phyloP scores from a whole-genome alignment of 2,329 filamentous ascomycete species.

The Penicillium vulpinum region DNA sequence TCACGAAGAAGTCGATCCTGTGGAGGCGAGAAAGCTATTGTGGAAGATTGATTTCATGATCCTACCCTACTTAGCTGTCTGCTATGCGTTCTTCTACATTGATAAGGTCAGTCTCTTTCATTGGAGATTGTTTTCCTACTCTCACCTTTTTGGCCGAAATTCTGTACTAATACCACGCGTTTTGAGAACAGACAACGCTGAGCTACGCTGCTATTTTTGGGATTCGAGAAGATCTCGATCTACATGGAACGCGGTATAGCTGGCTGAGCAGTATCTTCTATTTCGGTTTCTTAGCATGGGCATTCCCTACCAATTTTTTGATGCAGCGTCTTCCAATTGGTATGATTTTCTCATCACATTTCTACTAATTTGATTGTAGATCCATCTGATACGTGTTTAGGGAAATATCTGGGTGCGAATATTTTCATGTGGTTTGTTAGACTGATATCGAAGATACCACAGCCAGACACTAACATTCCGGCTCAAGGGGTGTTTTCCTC shows the following conservation, averaged over 20 bases:
- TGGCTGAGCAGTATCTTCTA: constrained; percentile 59
- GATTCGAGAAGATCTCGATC: constrained; percentile 58
- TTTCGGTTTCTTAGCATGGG: constrained; percentile 57
- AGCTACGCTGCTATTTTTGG: constrained; percentile 67
- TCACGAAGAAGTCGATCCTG: constrained; percentile 48
- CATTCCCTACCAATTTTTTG: constrained; percentile 56
- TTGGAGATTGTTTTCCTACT: not conserved
- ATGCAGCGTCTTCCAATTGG: constrained; percentile 55
- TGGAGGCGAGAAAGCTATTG: constrained; percentile 50
- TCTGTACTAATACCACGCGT: not conserved
- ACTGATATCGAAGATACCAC: not conserved
- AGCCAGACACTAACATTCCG: not conserved
- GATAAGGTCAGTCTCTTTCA: constrained; percentile 34
- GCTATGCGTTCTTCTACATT: constrained; percentile 57
- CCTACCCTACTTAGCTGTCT: constrained; percentile 56
- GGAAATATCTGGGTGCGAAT: constrained; percentile 57
- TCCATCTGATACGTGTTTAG: constrained; percentile 20
- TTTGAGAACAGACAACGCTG: constrained; percentile 50
- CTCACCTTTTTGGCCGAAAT: not conserved
- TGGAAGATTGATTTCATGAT: constrained; percentile 62
- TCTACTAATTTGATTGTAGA: not conserved
- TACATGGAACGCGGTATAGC: constrained; percentile 60
- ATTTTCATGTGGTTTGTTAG: constrained; percentile 56
- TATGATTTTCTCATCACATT: constrained; percentile 10
- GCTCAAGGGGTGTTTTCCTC: constrained; percentile 47